Base-by-base conservation (phyloP, 129 eudicot genomes). In the Centrapalus pauciflorus region DNA sequence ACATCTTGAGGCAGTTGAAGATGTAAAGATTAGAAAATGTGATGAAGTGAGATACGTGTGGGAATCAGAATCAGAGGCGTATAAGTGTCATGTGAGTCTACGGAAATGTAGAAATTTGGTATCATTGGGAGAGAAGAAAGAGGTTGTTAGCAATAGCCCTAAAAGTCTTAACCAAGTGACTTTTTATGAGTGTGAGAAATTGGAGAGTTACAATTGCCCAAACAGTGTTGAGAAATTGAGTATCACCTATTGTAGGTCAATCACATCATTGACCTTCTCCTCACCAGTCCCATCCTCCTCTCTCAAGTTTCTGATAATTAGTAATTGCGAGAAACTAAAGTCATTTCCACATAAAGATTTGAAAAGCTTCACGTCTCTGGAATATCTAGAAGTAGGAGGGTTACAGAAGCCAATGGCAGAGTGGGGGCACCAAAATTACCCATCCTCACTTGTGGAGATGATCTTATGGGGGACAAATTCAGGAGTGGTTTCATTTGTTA, bases 281-380 rank as follows among this genome's bases (percentile, higher is more conserved):
- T 43, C 7, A 46, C 49, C 11, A n/a, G n/a, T 29, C 35, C 59
- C 35, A 28, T n/a, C n/a, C n/a, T 70, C 75, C 25, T 11, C 25
- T 7, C 25, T 71, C 48, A 71, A 59, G 27, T 8, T 6, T 21
- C 61, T 59, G 2, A 2, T 13, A 45, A 62, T 72, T 5, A 0
- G 0, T 0, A 2, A 26, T 16, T 72, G 71, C 56, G 37, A 37
- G 77, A 61, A 72, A 25, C 63, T 72, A 5, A 72, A 62, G 55
- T 62, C 77, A 37, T 72, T 72, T 37, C 64, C 77, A 25, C n/a
- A 62, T 10, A 40, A 72, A 46, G 56, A 61, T 49, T 49, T 71
- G 62, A 61, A 61, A 48, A 61, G 69, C 37, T 55, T 54, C 5
- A 1, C 40, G 0, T 68, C 55, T 37, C 14, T 68, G 25, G 61